These are phyloP conservation scores for Hyphodiscus hymeniophilus DNA, from an alignment of 495 filamentous ascomycete genomes.

Conservation along the genomic window DNA sequence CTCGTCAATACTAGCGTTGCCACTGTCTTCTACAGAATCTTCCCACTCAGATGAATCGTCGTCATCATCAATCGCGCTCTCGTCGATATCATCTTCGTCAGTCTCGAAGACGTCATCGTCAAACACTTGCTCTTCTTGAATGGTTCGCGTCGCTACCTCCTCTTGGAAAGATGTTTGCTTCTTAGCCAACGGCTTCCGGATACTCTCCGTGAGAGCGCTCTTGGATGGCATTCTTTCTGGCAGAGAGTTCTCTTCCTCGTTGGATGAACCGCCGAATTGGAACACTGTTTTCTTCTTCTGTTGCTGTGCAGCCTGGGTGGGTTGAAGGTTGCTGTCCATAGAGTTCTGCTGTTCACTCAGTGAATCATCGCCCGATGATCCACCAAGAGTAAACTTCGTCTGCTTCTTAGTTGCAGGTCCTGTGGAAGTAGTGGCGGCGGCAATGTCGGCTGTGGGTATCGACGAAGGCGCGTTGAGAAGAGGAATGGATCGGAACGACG, in stretches of 20 bases:
- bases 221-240: constrained; percentile 53
- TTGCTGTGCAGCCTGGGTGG: constrained; percentile 27
- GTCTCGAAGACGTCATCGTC: constrained; percentile 70
- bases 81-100: constrained; percentile 59
- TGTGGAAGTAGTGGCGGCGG: constrained; percentile 27
- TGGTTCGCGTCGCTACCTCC: constrained; percentile 57
- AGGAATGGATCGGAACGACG: constrained; percentile 54
- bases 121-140: constrained; percentile 47
- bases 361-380: constrained; percentile 40
- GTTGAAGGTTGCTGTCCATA: constrained; percentile 32
- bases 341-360: constrained; percentile 35
- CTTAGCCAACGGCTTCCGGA: constrained; percentile 39
- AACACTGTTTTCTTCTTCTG: constrained; percentile 66
- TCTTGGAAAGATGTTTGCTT: constrained; percentile 85
- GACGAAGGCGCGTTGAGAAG: constrained; percentile 40
- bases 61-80: constrained; percentile 82
- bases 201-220: constrained; percentile 45
- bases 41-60: constrained; percentile 88
- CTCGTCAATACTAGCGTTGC: constrained; percentile 71
- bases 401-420: constrained; percentile 40
- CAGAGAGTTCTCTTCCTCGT: constrained; percentile 72
- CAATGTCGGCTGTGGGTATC: constrained; percentile 26
- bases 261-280: constrained; percentile 71
- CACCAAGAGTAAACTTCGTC: constrained; percentile 46
- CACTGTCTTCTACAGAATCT: constrained; percentile 84